A percentile compares a stretch with the other conserved stretches of the same genome.
phyloP scores from a whole-genome alignment of 768 basidiomycete genomes.

The Mrakia blollopis region DNA sequence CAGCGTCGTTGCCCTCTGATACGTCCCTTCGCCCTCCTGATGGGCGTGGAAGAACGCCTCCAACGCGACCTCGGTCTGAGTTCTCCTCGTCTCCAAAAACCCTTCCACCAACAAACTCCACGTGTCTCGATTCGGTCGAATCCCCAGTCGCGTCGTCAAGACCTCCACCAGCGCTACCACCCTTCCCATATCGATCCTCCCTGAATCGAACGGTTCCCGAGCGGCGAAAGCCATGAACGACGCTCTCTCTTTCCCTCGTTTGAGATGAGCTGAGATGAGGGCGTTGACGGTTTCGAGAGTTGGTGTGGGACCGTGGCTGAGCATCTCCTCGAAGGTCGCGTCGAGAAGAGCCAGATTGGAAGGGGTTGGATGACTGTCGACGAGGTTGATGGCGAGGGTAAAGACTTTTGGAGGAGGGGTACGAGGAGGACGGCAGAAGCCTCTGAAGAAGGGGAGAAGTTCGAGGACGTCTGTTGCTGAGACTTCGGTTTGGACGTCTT shows the following conservation, averaged over 20 bases:
- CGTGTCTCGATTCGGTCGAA: background rate
- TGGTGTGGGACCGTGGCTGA: slow-evolving; percentile 7
- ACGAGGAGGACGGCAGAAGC: background rate
- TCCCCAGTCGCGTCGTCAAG: background rate
- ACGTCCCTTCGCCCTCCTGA: background rate
- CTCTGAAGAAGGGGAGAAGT: slow-evolving; percentile 19
- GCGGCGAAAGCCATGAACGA: background rate
- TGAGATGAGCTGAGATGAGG: background rate
- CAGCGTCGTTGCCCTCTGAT: background rate
- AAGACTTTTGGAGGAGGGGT: background rate
- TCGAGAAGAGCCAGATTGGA: background rate
- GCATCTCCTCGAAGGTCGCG: slow-evolving; percentile 6
- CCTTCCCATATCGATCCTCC: slow-evolving; percentile 18
- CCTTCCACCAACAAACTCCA: background rate
- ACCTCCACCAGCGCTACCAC: slow-evolving; percentile 8
- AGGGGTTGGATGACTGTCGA: slow-evolving; percentile 9
- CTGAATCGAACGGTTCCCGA: slow-evolving; percentile 5
- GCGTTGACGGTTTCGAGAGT: slow-evolving; percentile 2
- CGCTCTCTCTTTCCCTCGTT: background rate
- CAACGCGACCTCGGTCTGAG: background rate
- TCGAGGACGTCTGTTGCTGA: background rate
- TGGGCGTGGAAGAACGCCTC: background rate
- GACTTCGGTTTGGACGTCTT: background rate
- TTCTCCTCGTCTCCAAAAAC: background rate
- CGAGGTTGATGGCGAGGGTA: slow-evolving; percentile 6